Conservation (phyloP, 106 monocot species). For the Acanthochlamys bracteata region DNA sequence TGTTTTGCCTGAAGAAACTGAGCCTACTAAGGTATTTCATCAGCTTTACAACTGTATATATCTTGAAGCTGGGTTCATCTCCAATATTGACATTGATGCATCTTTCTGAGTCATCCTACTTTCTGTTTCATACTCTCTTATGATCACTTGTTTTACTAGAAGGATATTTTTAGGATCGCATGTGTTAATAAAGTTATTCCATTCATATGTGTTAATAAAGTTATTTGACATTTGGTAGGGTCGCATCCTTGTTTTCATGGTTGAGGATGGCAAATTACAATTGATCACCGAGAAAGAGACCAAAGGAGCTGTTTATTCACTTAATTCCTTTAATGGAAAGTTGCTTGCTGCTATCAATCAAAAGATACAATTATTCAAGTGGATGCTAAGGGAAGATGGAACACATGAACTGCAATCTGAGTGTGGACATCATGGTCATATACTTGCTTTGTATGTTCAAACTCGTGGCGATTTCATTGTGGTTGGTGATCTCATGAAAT, state of each 20-base stretch:
- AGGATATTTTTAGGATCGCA: no score
- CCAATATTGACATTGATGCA: no score
- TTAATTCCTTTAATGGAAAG: constrained; percentile 96
- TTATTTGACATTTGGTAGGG: constrained; percentile 35
- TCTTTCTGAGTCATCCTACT: no score
- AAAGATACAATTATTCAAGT: constrained; percentile 92
- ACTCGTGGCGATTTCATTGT: constrained; percentile 98
- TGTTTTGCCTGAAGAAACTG: constrained; percentile 93
- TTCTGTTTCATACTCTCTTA: no score
- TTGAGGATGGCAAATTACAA: constrained; percentile 92
- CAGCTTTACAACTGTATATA: background rate
- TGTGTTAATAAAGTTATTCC: background rate
- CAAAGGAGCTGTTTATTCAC: constrained; percentile 90
- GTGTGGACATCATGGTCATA: constrained; percentile 95
- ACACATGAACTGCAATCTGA: constrained; percentile 88
- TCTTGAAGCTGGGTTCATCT: no score
- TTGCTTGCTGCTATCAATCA: constrained; percentile 94
- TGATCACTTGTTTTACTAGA: no score
- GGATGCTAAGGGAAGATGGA: constrained; percentile 84
- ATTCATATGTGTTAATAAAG: background rate
- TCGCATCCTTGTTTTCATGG: constrained; percentile 85
- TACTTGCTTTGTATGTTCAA: constrained; percentile 86
- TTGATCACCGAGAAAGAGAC: constrained; percentile 96
- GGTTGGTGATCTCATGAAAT: constrained; percentile 97
- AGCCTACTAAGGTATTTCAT: constrained; percentile 69